Evolutionary conservation across 2,329 filamentous ascomycete species (phyloP).

Genomic region (Pseudocercospora fijiensis): DNA sequence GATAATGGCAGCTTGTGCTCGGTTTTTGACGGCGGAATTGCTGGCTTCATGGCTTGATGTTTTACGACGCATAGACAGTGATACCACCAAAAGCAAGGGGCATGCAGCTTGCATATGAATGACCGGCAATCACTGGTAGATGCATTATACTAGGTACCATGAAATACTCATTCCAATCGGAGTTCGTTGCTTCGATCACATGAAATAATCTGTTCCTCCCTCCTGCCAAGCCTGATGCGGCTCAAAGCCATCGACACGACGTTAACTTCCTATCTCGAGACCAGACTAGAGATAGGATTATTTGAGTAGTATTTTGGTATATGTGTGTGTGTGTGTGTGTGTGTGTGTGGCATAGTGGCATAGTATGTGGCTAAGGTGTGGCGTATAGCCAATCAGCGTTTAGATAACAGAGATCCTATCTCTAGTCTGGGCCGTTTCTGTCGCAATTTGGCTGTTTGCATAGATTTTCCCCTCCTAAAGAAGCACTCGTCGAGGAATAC

Average conservation of each 20-base stretch:
- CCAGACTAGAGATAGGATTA: too few species aligned
- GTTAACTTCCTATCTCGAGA: too few species aligned
- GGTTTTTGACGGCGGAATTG: not conserved
- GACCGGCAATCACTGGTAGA: conserved; percentile 5
- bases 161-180: not conserved
- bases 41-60: conserved; percentile 23
- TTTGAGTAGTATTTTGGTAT: too few species aligned
- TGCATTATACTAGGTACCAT: conserved; percentile 1
- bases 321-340: too few species aligned
- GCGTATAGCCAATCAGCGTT: too few species aligned
- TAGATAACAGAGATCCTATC: too few species aligned
- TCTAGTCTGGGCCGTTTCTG: too few species aligned
- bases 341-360: too few species aligned
- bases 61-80: conserved; percentile 23
- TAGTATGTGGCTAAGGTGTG: too few species aligned
- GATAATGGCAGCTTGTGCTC: conserved; percentile 6
- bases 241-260: not conserved
- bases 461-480: too few species aligned
- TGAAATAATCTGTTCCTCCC: not conserved
- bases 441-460: too few species aligned
- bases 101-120: conserved; percentile 10
- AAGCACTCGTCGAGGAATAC: too few species aligned
- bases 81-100: conserved; percentile 19
- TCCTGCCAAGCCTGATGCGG: conserved; percentile 2
- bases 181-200: not conserved